Conservation (phyloP, 495 filamentous ascomycete genomes). For the Oleoguttula mirabilis region DNA sequence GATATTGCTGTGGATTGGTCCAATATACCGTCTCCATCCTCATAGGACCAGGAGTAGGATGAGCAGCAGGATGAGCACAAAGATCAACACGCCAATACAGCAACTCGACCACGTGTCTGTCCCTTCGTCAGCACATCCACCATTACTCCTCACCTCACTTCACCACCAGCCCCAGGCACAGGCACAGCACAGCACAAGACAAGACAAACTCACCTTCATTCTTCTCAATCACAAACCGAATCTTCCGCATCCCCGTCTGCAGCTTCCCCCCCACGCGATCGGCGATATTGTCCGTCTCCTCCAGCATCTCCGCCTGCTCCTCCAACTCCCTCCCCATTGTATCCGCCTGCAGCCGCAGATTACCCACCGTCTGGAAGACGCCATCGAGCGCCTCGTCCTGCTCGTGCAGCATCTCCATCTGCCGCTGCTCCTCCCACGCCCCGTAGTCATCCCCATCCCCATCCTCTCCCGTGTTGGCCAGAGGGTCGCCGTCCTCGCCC, state of each 20-base stretch:
- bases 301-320: constrained; percentile 74
- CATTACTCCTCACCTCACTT: neutral
- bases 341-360: constrained; percentile 75
- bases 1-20: no score
- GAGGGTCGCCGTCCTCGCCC: constrained; percentile 37
- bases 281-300: constrained; percentile 65
- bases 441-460: constrained; percentile 53
- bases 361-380: constrained; percentile 86
- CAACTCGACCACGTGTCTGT: constrained; percentile 75
- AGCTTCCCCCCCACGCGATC: constrained; percentile 81
- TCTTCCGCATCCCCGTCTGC: constrained; percentile 70
- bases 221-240: constrained; percentile 70
- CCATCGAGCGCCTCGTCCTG: constrained; percentile 89
- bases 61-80: constrained; percentile 24
- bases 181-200: no score
- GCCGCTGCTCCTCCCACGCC: constrained; percentile 86
- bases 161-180: no score
- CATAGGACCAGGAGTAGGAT: constrained; percentile 24
- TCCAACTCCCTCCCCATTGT: constrained; percentile 92
- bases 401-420: constrained; percentile 82
- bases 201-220: constrained; percentile 63
- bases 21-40: neutral
- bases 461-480: constrained; percentile 9
- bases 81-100: constrained; percentile 51
- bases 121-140: constrained; percentile 12